phyloP scores from a whole-genome alignment of 2,329 filamentous ascomycete genomes.

The Diaporthe nobilis region DNA sequence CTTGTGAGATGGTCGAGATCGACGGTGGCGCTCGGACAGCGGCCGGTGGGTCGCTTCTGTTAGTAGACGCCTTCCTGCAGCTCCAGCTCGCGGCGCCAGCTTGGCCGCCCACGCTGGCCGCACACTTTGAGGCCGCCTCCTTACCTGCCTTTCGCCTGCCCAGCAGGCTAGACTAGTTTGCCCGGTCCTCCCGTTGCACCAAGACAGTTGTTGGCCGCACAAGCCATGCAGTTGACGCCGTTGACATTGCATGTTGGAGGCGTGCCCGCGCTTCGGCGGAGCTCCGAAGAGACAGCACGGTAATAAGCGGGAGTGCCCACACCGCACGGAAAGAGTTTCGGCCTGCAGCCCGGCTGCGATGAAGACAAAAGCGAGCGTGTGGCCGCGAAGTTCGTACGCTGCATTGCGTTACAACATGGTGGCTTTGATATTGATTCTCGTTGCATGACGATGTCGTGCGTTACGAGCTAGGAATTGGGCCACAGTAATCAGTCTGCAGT shows the following conservation, averaged over 20 bases:
- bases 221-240: neutral
- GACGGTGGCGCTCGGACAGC: conserved; percentile 22
- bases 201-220: neutral
- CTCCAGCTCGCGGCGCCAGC: conserved; percentile 3
- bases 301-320: neutral
- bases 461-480: neutral
- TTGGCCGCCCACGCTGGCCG: neutral
- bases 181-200: neutral
- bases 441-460: neutral
- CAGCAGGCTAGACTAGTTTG: neutral
- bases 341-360: conserved; percentile 2
- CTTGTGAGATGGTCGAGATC: conserved; percentile 22
- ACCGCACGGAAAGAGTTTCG: neutral
- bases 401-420: neutral
- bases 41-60: neutral
- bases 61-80: neutral
- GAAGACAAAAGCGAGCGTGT: neutral
- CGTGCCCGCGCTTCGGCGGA: conserved; percentile 4
- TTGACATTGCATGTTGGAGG: conserved; percentile 12
- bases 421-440: neutral
- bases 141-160: neutral
- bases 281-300: conserved; percentile 6
- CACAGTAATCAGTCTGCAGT: conserved; percentile 5
- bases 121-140: neutral
- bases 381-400: neutral